Conservation (phyloP, 129 eudicot genomes). For the Flaveria ramosissima region DNA sequence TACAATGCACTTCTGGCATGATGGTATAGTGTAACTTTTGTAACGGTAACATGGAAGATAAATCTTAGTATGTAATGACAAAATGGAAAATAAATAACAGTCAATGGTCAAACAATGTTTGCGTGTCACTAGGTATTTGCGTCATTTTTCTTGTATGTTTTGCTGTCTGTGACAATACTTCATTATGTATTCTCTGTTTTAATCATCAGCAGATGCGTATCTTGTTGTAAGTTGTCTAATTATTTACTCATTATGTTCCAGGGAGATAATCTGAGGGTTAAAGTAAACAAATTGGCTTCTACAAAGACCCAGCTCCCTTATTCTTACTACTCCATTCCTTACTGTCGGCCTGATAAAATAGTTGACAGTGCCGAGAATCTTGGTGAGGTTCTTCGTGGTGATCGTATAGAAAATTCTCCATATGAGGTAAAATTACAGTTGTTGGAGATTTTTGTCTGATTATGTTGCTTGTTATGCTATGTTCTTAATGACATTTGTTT, state of each 20-base stretch:
- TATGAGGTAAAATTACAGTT: slow-evolving; percentile 50
- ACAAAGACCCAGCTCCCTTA: slow-evolving; percentile 76
- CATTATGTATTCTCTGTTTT: not conserved
- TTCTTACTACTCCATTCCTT: slow-evolving; percentile 65
- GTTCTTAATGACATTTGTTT: slow-evolving; percentile 1
- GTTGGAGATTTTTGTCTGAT: not conserved
- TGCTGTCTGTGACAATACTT: not conserved
- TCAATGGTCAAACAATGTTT: slow-evolving; percentile 9
- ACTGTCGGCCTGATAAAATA: slow-evolving; percentile 55
- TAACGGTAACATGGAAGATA: not conserved
- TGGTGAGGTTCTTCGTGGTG: slow-evolving; percentile 75
- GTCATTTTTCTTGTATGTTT: slow-evolving; percentile 1
- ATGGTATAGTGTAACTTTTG: slow-evolving; percentile 5
- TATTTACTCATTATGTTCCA: not conserved
- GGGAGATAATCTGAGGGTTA: slow-evolving; percentile 36
- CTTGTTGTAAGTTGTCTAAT: not conserved
- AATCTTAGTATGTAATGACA: not conserved
- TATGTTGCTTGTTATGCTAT: slow-evolving; percentile 13
- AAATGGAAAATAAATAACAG: not conserved
- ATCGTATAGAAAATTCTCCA: slow-evolving; percentile 66
- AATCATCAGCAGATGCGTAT: not conserved
- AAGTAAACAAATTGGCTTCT: slow-evolving; percentile 70
- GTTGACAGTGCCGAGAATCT: slow-evolving; percentile 66
- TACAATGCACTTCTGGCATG: slow-evolving; percentile 12
- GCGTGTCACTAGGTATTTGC: not conserved